Percentiles rank a stretch among this genome's conserved stretches.
phyloP scores from a whole-genome alignment of 768 basidiomycete genomes.

The Boletus rufocinnamomeus region DNA sequence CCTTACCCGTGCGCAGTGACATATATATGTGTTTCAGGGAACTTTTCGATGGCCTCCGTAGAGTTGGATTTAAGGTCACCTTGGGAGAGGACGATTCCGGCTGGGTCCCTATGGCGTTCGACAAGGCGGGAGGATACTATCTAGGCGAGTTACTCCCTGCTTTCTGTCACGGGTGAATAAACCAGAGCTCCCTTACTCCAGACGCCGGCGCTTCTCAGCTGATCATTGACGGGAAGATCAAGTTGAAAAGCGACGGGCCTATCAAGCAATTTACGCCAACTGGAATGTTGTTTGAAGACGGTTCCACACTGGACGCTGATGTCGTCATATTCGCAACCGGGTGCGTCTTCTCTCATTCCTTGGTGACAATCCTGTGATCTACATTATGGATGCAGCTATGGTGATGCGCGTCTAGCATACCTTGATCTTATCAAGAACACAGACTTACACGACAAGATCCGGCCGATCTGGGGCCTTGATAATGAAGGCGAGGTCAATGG shows the following conservation, averaged over 20 bases:
- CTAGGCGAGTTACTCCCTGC: slow-evolving; percentile 43
- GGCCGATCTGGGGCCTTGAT: slow-evolving; percentile 34
- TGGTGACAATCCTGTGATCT: neutral
- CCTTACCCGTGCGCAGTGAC: neutral
- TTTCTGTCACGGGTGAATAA: neutral
- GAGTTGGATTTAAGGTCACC: slow-evolving; percentile 57
- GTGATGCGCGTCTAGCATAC: slow-evolving; percentile 21
- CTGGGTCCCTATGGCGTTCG: slow-evolving; percentile 47
- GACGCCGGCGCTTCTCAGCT: slow-evolving; percentile 45
- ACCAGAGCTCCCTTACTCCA: slow-evolving; percentile 12
- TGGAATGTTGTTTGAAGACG: slow-evolving; percentile 29
- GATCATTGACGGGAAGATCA: slow-evolving; percentile 50
- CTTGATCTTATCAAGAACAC: slow-evolving; percentile 22
- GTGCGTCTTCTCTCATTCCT: slow-evolving; percentile 19
- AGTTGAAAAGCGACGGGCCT: slow-evolving; percentile 35
- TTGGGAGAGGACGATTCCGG: slow-evolving; percentile 55
- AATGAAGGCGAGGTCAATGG: slow-evolving; percentile 34
- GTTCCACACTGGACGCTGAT: slow-evolving; percentile 47
- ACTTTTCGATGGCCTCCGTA: slow-evolving; percentile 57
- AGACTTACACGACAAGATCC: slow-evolving; percentile 25
- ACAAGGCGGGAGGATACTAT: slow-evolving; percentile 65
- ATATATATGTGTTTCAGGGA: slow-evolving; percentile 34
- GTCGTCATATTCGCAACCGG: slow-evolving; percentile 35
- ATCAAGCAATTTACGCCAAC: slow-evolving; percentile 38
- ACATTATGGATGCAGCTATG: slow-evolving; percentile 13